These are phyloP conservation scores for Candida quercuum DNA, from an alignment of 805 yeast species.

Conservation along the genomic window DNA sequence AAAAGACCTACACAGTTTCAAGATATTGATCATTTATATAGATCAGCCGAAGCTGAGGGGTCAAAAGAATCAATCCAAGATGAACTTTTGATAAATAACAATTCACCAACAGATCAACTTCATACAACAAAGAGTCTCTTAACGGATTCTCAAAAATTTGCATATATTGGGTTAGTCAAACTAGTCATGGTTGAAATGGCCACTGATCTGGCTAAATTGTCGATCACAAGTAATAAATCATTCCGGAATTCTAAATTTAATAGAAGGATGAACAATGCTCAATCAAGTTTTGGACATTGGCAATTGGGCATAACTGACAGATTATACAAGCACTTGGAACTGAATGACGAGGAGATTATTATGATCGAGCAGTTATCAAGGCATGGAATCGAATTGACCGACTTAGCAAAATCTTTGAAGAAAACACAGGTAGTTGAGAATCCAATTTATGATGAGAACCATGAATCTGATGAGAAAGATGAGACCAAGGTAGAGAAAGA, in stretches of 20 bases:
- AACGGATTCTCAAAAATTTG: slow-evolving; percentile 80
- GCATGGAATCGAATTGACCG: slow-evolving; percentile 76
- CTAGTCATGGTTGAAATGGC: slow-evolving; percentile 78
- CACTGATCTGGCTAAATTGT: slow-evolving; percentile 58
- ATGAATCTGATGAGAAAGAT: slow-evolving; percentile 4
- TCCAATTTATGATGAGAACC: slow-evolving; percentile 33
- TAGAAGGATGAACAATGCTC: slow-evolving; percentile 57
- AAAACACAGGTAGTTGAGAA: slow-evolving; percentile 46
- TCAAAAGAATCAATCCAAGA: background rate
- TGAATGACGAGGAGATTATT: slow-evolving; percentile 64
- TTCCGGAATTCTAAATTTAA: slow-evolving; percentile 39
- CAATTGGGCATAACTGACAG: slow-evolving; percentile 64
- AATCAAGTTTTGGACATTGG: slow-evolving; percentile 83
- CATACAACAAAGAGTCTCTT: slow-evolving; percentile 77
- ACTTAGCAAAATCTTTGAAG: slow-evolving; percentile 60
- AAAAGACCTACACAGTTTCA: slow-evolving; percentile 20
- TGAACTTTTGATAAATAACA: slow-evolving; percentile 21
- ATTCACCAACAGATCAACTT: slow-evolving; percentile 58
- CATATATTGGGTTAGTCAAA: slow-evolving; percentile 83
- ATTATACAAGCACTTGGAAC: slow-evolving; percentile 75
- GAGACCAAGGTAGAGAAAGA: slow-evolving; percentile 21
- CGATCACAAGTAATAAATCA: slow-evolving; percentile 41
- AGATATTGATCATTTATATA: background rate
- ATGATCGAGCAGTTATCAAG: slow-evolving; percentile 85
- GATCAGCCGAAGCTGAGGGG: background rate